Conservation (phyloP, 495 filamentous ascomycete genomes). For the Aspergillus cavernicola region DNA sequence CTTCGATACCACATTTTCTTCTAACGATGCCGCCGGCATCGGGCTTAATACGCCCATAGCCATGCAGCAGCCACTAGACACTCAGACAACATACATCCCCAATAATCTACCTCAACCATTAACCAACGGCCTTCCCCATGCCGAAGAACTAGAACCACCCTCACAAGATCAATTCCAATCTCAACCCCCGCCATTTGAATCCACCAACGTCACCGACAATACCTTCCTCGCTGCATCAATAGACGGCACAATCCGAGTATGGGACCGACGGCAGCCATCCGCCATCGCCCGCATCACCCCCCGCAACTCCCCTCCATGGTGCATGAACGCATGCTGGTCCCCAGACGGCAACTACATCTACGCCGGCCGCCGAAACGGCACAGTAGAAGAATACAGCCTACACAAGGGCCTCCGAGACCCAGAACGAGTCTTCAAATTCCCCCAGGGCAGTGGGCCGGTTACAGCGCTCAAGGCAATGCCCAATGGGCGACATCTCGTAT, state of each 20-base stretch:
- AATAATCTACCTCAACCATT: conserved; percentile 23
- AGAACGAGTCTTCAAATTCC: conserved; percentile 84
- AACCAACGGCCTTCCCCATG: conserved; percentile 51
- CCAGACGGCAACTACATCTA: conserved; percentile 95
- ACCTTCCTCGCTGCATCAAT: conserved; percentile 86
- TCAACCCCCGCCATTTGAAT: conserved; percentile 28
- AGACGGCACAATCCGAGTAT: conserved; percentile 83
- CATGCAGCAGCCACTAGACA: conserved; percentile 13
- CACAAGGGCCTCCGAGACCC: conserved; percentile 76
- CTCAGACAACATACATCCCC: conserved; percentile 16
- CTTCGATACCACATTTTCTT: conserved; percentile 8
- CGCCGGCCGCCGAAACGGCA: conserved; percentile 86
- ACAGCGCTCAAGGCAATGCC: conserved; percentile 85
- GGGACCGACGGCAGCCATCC: conserved; percentile 77
- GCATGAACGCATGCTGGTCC: conserved; percentile 97
- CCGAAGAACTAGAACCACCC: conserved; percentile 40
- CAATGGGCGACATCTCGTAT: conserved; percentile 89
- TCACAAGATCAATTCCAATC: conserved; percentile 29
- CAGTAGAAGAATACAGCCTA: conserved; percentile 89
- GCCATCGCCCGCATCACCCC: conserved; percentile 76
- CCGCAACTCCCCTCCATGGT: conserved; percentile 84
- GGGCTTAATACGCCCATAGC: conserved; percentile 9
- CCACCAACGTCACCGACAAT: conserved; percentile 50
- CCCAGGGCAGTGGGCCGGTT: conserved; percentile 82
- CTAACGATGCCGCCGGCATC: conserved; percentile 7